Evolutionary conservation across 345 rosid genomes (phyloP), one percentile per base, ranked within the genome.

Genomic region (Citrus glauca): DNA sequence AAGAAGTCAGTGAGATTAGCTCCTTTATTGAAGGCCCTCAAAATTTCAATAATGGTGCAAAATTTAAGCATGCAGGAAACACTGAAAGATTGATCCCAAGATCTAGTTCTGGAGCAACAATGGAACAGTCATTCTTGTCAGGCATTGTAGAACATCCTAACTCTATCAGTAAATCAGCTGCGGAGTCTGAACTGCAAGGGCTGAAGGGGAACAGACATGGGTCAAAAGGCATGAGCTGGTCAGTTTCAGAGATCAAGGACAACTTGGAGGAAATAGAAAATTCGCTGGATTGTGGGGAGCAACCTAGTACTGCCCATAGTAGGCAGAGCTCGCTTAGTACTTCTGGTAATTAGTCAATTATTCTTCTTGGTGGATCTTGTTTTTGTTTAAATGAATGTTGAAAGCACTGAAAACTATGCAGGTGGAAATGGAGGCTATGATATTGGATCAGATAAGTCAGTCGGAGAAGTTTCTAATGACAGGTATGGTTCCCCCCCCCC

Each of bases 401-500:
- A 71, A 69, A 57, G 66, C 8, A 50, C 62, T 35, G n/a, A 28
- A 56, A 75, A 78, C 74, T 60, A 60, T 80, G 80, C 85, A 87
- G 87, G 80, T 81, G 82, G 82, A 66, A 81, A 74, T 77, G 86
- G 80, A 75, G 78, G 80, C 45, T 85, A 77, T 67, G 89, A 83
- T 63, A 69, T 69, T 66, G 87, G 85, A 66, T 62, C 68, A 55
- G 80, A 83, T 64, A 87, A 81, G 71, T 53, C 86, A 25, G 76
- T 71, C 53, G 86, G 82, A 64, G 92, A 87, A 80, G 84, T 78
- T 74, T 79, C 86, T 27, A 82, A 74, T 71, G 88, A 83, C 66
- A 86, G 91, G 94, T 91, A 85, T 65, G 40, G 33, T 74, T 67
- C 28, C 9, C 9, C 9, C 40, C 11, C 45, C 3, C 13, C 45